Evolutionary conservation across 2,329 filamentous ascomycete genomes (phyloP).

Genomic region (Botrytis aclada): DNA sequence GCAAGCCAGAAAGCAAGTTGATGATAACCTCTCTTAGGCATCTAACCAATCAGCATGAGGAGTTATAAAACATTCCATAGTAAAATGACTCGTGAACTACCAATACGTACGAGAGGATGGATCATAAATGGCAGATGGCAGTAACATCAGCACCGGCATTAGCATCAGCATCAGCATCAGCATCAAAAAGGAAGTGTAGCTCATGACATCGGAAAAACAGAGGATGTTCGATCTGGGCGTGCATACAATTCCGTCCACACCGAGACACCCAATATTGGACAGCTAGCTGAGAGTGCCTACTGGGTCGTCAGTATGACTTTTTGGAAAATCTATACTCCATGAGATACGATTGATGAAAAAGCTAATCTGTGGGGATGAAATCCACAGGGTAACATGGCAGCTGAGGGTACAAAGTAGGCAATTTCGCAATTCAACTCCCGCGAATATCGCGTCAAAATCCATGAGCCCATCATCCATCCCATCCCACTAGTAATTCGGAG

Average conservation of each 20-base stretch:
- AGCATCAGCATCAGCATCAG: not conserved
- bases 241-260: not conserved
- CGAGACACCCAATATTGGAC: not conserved
- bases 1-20: not conserved
- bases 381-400: not conserved
- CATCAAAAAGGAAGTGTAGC: not conserved
- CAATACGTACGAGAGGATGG: not conserved
- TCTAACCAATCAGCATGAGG: not conserved
- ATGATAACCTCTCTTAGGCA: not conserved
- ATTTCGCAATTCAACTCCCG: not conserved
- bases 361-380: not conserved
- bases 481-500: not conserved
- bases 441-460: not conserved
- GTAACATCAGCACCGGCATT: not conserved
- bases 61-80: not conserved
- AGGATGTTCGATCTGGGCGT: not conserved
- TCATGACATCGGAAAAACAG: not conserved
- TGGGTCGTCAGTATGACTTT: not conserved
- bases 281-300: not conserved
- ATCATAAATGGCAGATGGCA: not conserved
- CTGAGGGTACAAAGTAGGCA: not conserved
- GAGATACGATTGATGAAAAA: not conserved
- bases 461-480: not conserved
- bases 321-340: not conserved
- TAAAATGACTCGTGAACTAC: not conserved